A percentile compares a stretch with the other conserved stretches of the same genome.
These are phyloP conservation scores for Isabelozyma heimii DNA, from an alignment of 805 yeast species.

Conservation along the genomic window DNA sequence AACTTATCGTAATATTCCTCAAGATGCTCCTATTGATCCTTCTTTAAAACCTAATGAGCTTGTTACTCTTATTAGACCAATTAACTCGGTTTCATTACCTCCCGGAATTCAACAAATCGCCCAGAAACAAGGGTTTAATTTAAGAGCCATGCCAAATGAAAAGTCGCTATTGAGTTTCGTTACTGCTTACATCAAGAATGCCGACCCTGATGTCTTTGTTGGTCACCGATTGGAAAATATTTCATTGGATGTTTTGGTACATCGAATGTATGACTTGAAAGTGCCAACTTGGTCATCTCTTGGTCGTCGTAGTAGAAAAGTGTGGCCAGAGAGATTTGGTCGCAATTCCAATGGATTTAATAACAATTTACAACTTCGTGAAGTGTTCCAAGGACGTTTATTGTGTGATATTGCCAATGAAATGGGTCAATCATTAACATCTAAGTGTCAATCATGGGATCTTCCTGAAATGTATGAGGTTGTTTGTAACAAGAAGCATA, in stretches of 20 bases:
- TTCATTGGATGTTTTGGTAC: constrained; percentile 75
- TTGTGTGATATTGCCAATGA: constrained; percentile 92
- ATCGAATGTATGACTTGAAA: constrained; percentile 71
- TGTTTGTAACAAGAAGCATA: constrained; percentile 63
- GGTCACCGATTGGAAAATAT: constrained; percentile 86
- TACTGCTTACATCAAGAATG: constrained; percentile 61
- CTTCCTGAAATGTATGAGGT: constrained; percentile 85
- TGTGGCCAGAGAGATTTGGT: constrained; percentile 76
- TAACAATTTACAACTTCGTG: constrained; percentile 57
- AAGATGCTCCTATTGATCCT: constrained; percentile 71
- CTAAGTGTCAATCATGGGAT: constrained; percentile 94
- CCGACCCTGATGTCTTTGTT: constrained; percentile 89
- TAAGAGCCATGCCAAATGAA: constrained; percentile 70
- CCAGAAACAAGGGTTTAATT: constrained; percentile 47
- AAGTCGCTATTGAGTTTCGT: constrained; percentile 71
- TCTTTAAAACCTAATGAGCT: constrained; percentile 57
- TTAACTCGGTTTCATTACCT: constrained; percentile 58
- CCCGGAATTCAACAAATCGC: constrained; percentile 69
- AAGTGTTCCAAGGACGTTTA: constrained; percentile 79
- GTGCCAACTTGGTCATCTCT: constrained; percentile 76
- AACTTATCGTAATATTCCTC: constrained; percentile 64
- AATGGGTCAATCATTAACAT: constrained; percentile 88
- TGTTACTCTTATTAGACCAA: constrained; percentile 78
- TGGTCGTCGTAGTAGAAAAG: constrained; percentile 76
- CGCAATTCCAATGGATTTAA: constrained; percentile 43